A percentile compares a stretch with the other conserved stretches of the same genome.
Conservation (phyloP, 2,329 filamentous ascomycete species). For the Calycina herbarum region DNA sequence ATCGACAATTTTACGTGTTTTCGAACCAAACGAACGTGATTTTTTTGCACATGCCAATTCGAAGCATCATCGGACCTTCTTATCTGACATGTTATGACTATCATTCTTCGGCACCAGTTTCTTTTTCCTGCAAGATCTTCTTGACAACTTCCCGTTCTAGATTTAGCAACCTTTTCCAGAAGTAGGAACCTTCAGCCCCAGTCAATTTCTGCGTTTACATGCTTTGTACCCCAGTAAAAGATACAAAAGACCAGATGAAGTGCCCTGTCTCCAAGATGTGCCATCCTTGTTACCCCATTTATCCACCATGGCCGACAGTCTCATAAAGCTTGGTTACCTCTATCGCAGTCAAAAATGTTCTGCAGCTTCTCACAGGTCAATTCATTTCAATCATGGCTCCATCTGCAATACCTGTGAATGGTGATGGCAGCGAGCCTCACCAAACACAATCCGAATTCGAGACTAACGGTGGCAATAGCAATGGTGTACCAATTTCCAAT, state of each 20-base stretch:
- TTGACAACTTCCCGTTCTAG: conserved; percentile 10
- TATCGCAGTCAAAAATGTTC: background rate
- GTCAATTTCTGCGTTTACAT: background rate
- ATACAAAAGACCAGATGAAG: conserved; percentile 10
- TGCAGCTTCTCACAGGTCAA: conserved; percentile 6
- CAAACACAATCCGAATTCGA: background rate
- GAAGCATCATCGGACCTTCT: background rate
- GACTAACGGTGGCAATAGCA: conserved; percentile 7
- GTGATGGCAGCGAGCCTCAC: conserved; percentile 1
- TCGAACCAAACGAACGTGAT: background rate
- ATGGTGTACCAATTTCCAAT: conserved; percentile 2
- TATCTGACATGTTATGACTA: background rate
- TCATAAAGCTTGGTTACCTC: conserved; percentile 10
- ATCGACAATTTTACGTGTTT: background rate
- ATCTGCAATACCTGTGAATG: conserved; percentile 17
- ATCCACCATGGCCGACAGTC: conserved; percentile 4
- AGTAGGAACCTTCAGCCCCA: background rate
- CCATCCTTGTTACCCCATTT: conserved; percentile 7
- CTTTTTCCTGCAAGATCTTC: conserved; percentile 4
- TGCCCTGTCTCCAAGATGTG: background rate
- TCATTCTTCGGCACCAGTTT: background rate
- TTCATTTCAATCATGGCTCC: conserved; percentile 17
- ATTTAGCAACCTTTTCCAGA: background rate
- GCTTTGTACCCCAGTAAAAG: conserved; percentile 2
- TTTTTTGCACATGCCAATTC: background rate